phyloP scores from a whole-genome alignment of 106 monocot genomes.

The Chionographis japonica region DNA sequence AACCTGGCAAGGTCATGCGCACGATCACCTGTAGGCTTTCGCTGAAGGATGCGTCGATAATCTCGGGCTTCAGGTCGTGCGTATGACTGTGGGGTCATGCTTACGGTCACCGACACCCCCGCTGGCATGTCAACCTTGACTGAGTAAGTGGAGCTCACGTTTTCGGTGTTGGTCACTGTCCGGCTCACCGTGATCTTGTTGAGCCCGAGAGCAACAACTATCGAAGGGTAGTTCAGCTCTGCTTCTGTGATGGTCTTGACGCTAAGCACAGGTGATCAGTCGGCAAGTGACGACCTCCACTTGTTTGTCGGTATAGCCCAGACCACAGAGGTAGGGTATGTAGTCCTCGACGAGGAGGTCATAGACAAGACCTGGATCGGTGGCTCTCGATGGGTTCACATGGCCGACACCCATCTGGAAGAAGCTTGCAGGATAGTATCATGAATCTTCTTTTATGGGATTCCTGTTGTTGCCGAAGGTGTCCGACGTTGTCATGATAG shows the following conservation, averaged over 20 bases:
- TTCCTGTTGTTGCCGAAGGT: not conserved
- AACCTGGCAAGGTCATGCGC: no score
- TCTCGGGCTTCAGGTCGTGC: no score
- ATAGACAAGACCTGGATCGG: conserved; percentile 1
- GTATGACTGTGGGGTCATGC: no score
- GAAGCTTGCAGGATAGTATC: not conserved
- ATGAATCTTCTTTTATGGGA: not conserved
- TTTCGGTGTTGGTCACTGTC: no score
- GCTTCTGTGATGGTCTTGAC: not conserved
- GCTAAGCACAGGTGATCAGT: not conserved
- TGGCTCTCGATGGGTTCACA: conserved; percentile 3
- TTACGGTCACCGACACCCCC: no score
- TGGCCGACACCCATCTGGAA: not conserved
- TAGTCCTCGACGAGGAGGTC: not conserved
- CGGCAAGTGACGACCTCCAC: not conserved
- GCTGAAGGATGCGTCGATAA: no score
- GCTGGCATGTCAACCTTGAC: no score
- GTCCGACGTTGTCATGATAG: conserved; percentile 5
- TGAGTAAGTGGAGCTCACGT: no score
- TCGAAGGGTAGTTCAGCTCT: conserved; percentile 3
- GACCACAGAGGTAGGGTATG: conserved; percentile 4
- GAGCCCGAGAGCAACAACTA: not conserved
- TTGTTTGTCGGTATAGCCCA: not conserved
- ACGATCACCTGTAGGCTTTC: no score
- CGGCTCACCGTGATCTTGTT: no score